Conservation (phyloP, 495 filamentous ascomycete species). For the Penicillium taxi region DNA sequence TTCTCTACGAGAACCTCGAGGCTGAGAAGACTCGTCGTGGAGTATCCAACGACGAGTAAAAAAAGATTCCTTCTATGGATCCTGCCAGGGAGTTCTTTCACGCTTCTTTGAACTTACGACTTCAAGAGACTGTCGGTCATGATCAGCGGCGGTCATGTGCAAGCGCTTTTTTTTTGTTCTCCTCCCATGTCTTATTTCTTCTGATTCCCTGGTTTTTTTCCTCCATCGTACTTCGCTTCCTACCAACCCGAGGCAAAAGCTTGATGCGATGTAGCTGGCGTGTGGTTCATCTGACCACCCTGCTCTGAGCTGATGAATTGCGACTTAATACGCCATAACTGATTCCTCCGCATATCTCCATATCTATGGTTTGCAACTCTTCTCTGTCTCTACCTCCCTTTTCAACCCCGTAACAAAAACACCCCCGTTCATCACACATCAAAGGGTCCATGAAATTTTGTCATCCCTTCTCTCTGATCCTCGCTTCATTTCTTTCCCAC, state of each 20-base stretch:
- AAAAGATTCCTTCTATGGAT: background rate
- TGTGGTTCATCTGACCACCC: constrained; percentile 12
- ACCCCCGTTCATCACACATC: no score
- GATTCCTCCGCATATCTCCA: constrained; percentile 1
- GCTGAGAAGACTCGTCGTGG: constrained; percentile 96
- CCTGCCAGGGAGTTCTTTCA: constrained; percentile 16
- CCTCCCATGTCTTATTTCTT: constrained; percentile 32
- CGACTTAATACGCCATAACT: background rate
- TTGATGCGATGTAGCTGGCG: constrained; percentile 22
- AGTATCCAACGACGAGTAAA: constrained; percentile 67
- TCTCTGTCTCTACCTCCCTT: constrained; percentile 12
- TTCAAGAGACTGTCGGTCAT: constrained; percentile 32
- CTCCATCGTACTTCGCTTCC: constrained; percentile 46
- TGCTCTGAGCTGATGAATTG: constrained; percentile 13
- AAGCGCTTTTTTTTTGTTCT: constrained; percentile 36
- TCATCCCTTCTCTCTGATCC: constrained; percentile 2
- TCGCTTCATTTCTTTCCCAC: constrained; percentile 5
- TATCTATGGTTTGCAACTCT: background rate
- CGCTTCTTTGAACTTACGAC: constrained; percentile 28
- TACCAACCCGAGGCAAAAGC: constrained; percentile 32
- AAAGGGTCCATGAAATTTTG: background rate
- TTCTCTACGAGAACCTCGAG: constrained; percentile 97
- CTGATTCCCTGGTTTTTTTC: constrained; percentile 41
- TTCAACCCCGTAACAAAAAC: constrained; percentile 1
- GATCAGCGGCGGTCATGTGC: constrained; percentile 30